Evolutionary conservation across 2,329 filamentous ascomycete species (phyloP).

Genomic region (Exserohilum rostratum): DNA sequence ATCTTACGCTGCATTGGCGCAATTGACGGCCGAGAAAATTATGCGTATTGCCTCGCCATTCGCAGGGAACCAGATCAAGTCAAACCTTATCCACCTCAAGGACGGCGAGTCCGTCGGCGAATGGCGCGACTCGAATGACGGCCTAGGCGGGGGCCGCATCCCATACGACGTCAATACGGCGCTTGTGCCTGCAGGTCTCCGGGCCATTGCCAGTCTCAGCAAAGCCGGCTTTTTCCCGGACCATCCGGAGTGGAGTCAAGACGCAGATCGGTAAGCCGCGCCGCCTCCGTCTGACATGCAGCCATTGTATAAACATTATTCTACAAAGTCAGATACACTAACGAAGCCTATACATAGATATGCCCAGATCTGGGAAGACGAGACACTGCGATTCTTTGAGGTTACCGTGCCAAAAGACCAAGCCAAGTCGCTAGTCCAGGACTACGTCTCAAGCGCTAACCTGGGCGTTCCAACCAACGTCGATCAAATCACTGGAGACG

Average conservation of each 20-base stretch:
- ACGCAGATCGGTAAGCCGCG: constrained; percentile 39
- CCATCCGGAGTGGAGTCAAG: constrained; percentile 54
- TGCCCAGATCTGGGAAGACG: constrained; percentile 67
- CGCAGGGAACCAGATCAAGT: constrained; percentile 56
- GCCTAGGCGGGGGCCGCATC: constrained; percentile 67
- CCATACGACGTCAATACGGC: constrained; percentile 71
- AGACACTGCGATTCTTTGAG: constrained; percentile 64
- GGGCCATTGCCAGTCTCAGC: constrained; percentile 62
- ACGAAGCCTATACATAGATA: constrained; percentile 44
- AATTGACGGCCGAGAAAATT: constrained; percentile 63
- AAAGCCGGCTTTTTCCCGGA: constrained; percentile 58
- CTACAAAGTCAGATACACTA: constrained; percentile 22
- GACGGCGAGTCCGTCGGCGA: constrained; percentile 62
- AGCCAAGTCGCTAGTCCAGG: constrained; percentile 56
- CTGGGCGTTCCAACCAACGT: constrained; percentile 56
- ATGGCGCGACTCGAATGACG: constrained; percentile 67
- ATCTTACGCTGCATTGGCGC: constrained; percentile 60
- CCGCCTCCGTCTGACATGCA: background rate
- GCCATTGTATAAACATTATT: no score
- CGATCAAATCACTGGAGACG: constrained; percentile 50
- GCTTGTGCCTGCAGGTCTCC: constrained; percentile 65
- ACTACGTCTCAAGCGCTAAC: constrained; percentile 53
- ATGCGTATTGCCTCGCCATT: constrained; percentile 63
- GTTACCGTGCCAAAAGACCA: constrained; percentile 50
- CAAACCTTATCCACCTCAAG: constrained; percentile 66